Evolutionary conservation across 1,139 yeast species (phyloP).

Genomic region (Yamadazyma mexicana): DNA sequence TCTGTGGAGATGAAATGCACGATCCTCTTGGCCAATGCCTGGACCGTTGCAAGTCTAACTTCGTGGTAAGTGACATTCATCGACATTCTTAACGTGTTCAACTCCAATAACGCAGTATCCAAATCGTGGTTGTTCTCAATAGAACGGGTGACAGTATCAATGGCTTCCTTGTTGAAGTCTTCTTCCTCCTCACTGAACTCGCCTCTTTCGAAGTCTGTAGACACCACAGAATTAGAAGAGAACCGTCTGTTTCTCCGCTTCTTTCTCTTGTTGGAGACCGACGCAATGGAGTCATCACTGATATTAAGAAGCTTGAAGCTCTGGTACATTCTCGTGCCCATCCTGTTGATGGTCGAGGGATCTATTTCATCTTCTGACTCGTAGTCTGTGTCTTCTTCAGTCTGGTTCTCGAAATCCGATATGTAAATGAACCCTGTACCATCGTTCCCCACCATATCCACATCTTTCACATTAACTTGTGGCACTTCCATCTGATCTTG

Average conservation of each 20-base stretch:
- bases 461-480: conserved; percentile 24
- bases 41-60: conserved; percentile 78
- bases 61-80: conserved; percentile 95
- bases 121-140: conserved; percentile 88
- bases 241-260: conserved; percentile 32
- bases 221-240: conserved; percentile 38
- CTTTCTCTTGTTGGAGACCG: conserved; percentile 46
- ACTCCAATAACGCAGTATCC: conserved; percentile 88
- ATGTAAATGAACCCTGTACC: conserved; percentile 63
- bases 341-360: conserved; percentile 22
- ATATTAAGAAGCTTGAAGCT: conserved; percentile 59
- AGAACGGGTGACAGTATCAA: conserved; percentile 91
- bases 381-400: conserved; percentile 39
- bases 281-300: conserved; percentile 79
- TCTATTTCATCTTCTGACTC: conserved; percentile 31
- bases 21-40: conserved; percentile 68
- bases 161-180: conserved; percentile 82
- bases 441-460: conserved; percentile 53
- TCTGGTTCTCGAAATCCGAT: conserved; percentile 48
- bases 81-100: conserved; percentile 94
- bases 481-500: conserved; percentile 7
- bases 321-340: conserved; percentile 49
- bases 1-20: conserved; percentile 73
- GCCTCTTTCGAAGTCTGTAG: conserved; percentile 41
- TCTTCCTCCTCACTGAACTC: conserved; percentile 55